phyloP scores from a whole-genome alignment of 768 basidiomycete genomes.

The Steccherinum ochraceum region DNA sequence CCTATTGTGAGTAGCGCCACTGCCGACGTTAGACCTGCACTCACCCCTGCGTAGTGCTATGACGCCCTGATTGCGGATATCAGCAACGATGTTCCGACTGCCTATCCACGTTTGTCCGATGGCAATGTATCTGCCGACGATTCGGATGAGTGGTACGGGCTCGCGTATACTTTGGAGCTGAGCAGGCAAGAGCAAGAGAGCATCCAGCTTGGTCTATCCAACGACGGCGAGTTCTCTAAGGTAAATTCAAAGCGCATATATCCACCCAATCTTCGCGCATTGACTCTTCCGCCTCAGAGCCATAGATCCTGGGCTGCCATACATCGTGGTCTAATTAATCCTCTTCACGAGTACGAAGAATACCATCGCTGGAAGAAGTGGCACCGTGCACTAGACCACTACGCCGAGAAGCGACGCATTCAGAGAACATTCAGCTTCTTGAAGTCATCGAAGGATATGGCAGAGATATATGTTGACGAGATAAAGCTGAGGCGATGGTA shows the following conservation, averaged over 20 bases:
- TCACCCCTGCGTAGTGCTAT: slow-evolving; percentile 16
- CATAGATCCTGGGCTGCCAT: slow-evolving; percentile 39
- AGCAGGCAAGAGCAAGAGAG: background rate
- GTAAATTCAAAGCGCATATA: slow-evolving; percentile 13
- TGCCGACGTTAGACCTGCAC: no score
- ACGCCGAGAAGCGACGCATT: slow-evolving; percentile 23
- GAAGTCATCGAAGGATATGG: slow-evolving; percentile 20
- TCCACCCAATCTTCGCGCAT: background rate
- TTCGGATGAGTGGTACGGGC: background rate
- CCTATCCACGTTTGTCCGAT: background rate
- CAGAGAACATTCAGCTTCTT: slow-evolving; percentile 26
- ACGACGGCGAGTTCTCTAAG: slow-evolving; percentile 34
- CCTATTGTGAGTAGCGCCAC: slow-evolving; percentile 1
- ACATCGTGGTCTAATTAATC: slow-evolving; percentile 30
- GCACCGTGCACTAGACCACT: slow-evolving; percentile 33
- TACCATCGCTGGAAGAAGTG: slow-evolving; percentile 37
- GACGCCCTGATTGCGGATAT: slow-evolving; percentile 18
- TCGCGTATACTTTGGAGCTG: background rate
- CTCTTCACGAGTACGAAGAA: slow-evolving; percentile 34
- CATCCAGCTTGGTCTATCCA: slow-evolving; percentile 17
- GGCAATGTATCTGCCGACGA: background rate
- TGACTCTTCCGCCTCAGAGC: slow-evolving; percentile 23
- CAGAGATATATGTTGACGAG: slow-evolving; percentile 29
- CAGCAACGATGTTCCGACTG: background rate
- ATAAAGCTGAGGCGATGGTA: slow-evolving; percentile 8